A percentile compares a stretch with the other conserved stretches of the same genome.
phyloP scores from a whole-genome alignment of 768 basidiomycete genomes.

The Mycena filopes region DNA sequence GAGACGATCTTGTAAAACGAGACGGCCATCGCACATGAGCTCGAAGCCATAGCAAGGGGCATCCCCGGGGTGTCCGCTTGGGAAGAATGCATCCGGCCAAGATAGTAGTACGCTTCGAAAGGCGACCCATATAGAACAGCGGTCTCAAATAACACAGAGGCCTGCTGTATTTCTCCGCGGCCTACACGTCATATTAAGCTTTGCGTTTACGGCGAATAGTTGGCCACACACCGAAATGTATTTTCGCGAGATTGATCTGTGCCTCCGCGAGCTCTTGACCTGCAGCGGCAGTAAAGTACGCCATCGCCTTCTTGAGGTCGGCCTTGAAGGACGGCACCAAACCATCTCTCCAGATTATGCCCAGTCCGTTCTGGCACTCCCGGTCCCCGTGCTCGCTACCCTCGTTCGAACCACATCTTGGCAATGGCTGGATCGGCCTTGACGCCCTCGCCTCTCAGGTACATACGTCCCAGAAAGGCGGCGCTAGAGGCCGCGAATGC shows the following conservation, averaged over 20 bases:
- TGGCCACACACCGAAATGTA: constrained; percentile 65
- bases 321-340: constrained; percentile 71
- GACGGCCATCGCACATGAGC: constrained; percentile 90
- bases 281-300: constrained; percentile 82
- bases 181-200: constrained; percentile 55
- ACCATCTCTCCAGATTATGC: constrained; percentile 93
- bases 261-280: constrained; percentile 92
- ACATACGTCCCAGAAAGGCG: constrained; percentile 93
- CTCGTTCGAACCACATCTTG: constrained; percentile 95
- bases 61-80: constrained; percentile 58
- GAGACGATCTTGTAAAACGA: constrained; percentile 94
- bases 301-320: constrained; percentile 72
- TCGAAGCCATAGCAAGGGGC: constrained; percentile 62
- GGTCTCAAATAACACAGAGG: constrained; percentile 81
- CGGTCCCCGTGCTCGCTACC: constrained; percentile 81
- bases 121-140: constrained; percentile 90
- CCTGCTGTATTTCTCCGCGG: constrained; percentile 71
- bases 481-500: constrained; percentile 83
- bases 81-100: constrained; percentile 82
- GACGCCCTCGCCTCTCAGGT: constrained; percentile 91
- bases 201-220: neutral
- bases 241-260: constrained; percentile 89
- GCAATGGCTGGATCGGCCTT: constrained; percentile 79
- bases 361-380: constrained; percentile 90
- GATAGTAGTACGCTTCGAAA: constrained; percentile 95